Evolutionary conservation across 257 asterid species (phyloP), one percentile per base, ranked within the genome.

Genomic region (Gardenia jasminoides): DNA sequence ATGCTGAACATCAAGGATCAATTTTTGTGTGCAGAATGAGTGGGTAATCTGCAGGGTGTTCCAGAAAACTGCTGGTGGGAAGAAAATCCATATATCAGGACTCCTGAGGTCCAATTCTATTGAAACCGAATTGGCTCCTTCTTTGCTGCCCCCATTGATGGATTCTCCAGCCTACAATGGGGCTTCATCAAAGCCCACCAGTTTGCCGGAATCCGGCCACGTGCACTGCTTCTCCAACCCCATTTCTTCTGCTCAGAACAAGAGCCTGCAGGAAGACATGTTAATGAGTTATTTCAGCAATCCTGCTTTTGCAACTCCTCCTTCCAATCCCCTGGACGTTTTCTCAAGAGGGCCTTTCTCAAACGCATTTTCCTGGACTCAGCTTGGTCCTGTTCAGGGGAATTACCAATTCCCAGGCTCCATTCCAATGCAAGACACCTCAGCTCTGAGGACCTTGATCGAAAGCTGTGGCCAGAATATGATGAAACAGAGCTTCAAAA

Each of bases 1-100:
- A 22, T 58, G 1, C 30, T 58, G 78, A 15, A 28, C 10, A 58
- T 31, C 24, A 58, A 24, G 16, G 39, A 67, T 31, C 15, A 19
- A 33, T 75, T 22, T 10, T 20, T 6, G 30, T 41, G 30, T 56
- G 87, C 89, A 92, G 97, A 92, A 89, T 74, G 98, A 94, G 80
- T 94, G 98, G 98, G 98, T 92, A 82, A 94, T 94, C 47, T 88
- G 97, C 90, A 88, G 97, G 83, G 97, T 92, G 0, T 94, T 94
- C 59, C 96, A 92, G 24, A 94, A 94, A 88, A 90, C 89, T 5
- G 65, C 84, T 11, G 97, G 98, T 24, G 98, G 96, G 50, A 91
- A 89, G 80, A 91, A 94, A 64, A 85, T 91, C 76, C 96, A 86
- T 68, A 86, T 94, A 44, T 91, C 97, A 10, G 97, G 91, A 0